A percentile compares a stretch with the other conserved stretches of the same genome.
phyloP scores from a whole-genome alignment of 2,329 filamentous ascomycete genomes.

The Pseudocercospora ulei region DNA sequence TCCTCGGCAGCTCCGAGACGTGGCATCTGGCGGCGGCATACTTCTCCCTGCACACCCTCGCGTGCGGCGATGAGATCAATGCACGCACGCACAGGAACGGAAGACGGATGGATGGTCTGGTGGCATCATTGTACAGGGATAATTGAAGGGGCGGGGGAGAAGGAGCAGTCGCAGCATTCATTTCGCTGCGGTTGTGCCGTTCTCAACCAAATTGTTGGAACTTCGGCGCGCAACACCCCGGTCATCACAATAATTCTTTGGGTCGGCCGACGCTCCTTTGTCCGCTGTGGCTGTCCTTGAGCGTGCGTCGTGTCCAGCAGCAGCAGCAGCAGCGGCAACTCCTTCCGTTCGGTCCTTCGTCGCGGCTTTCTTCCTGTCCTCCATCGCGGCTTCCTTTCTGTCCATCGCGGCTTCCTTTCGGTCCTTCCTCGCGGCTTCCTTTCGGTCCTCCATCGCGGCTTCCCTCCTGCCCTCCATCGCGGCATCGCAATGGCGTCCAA shows the following conservation, averaged over 20 bases:
- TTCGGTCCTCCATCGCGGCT: neutral
- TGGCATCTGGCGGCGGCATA: neutral
- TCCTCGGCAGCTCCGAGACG: constrained; percentile 2
- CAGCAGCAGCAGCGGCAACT: no score
- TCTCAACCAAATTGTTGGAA: no score
- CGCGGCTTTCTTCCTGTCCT: neutral
- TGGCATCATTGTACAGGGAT: neutral
- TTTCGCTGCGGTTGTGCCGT: no score
- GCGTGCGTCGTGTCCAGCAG: no score
- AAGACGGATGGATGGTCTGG: neutral
- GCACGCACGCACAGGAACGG: neutral
- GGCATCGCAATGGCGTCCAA: constrained; percentile 25
- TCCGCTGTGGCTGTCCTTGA: no score
- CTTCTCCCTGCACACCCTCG: neutral
- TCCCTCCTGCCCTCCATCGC: constrained; percentile 10
- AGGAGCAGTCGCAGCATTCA: no score
- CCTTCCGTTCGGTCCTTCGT: constrained; percentile 5
- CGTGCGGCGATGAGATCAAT: neutral
- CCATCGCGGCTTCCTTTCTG: constrained; percentile 3
- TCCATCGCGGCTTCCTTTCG: no score
- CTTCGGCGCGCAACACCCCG: no score
- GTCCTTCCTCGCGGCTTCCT: no score
- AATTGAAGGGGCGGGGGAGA: no score
- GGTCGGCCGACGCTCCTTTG: no score
- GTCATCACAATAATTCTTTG: no score